phyloP scores from a whole-genome alignment of 208 protist genomes.

The Polymyxa betae region DNA sequence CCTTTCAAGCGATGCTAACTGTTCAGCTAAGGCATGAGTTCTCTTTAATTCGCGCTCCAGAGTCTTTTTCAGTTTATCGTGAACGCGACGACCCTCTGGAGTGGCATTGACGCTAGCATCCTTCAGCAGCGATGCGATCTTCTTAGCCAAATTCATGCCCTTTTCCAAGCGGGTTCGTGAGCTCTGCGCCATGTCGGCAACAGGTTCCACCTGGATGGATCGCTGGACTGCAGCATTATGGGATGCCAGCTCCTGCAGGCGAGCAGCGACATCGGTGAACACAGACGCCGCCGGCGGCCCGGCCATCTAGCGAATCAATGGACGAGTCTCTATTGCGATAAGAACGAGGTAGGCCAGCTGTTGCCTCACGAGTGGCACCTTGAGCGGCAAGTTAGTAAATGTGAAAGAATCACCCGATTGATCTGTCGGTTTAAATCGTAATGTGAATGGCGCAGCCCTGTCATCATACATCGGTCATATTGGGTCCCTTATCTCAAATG shows the following conservation, averaged over 20 bases:
- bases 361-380: too few species aligned
- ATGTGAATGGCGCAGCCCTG: too few species aligned
- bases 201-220: neutral
- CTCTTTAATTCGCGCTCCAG: conserved; percentile 26
- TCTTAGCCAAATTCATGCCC: conserved; percentile 15
- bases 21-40: conserved; percentile 3
- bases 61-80: conserved; percentile 34
- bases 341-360: too few species aligned
- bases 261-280: conserved; percentile 13
- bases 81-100: neutral
- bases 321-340: too few species aligned
- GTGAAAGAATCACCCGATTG: too few species aligned
- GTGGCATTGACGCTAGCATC: neutral
- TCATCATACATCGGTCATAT: too few species aligned
- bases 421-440: too few species aligned
- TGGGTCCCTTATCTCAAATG: too few species aligned
- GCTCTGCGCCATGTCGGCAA: neutral
- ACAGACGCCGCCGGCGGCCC: too few species aligned
- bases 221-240: conserved; percentile 43
- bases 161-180: neutral
- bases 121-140: neutral
- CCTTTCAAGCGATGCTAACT: neutral
- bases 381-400: too few species aligned
- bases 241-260: neutral
- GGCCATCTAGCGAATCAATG: too few species aligned